These are phyloP conservation scores for Carex kokanica DNA, from an alignment of 176 grass and related monocot genomes.

Conservation along the genomic window DNA sequence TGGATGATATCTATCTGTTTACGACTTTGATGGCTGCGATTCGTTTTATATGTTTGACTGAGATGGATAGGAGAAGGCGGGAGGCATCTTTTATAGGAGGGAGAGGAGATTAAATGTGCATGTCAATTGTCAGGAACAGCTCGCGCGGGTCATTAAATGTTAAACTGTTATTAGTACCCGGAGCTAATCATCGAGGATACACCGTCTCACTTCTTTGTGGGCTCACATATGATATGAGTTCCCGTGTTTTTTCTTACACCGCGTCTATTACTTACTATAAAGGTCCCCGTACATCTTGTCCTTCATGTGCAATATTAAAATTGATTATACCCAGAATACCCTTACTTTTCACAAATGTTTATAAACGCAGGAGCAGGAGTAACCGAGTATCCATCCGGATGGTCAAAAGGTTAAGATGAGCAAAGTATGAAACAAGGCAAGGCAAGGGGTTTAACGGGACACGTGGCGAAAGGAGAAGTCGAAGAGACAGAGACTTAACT, in stretches of 20 bases:
- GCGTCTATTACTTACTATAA: neutral
- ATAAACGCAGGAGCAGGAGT: too few relatives aligned
- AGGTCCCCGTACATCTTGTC: neutral
- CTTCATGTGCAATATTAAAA: neutral
- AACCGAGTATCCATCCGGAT: too few relatives aligned
- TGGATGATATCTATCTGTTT: neutral
- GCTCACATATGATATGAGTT: neutral
- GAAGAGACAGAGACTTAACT: neutral
- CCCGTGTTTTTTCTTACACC: neutral
- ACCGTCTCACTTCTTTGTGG: neutral
- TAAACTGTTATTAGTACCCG: neutral
- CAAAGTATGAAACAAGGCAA: neutral
- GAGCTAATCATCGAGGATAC: neutral
- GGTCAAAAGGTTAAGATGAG: neutral
- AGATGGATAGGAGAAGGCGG: constrained; percentile 8
- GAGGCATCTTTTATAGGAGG: neutral
- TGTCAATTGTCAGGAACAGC: neutral
- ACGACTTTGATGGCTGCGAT: neutral
- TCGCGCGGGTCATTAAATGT: neutral
- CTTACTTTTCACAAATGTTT: neutral
- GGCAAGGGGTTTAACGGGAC: neutral
- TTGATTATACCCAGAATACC: neutral
- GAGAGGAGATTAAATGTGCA: neutral
- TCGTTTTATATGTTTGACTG: neutral
- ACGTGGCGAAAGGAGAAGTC: neutral